Conservation (phyloP, 1,284 basidiomycete genomes). For the Tilletia setariae region DNA sequence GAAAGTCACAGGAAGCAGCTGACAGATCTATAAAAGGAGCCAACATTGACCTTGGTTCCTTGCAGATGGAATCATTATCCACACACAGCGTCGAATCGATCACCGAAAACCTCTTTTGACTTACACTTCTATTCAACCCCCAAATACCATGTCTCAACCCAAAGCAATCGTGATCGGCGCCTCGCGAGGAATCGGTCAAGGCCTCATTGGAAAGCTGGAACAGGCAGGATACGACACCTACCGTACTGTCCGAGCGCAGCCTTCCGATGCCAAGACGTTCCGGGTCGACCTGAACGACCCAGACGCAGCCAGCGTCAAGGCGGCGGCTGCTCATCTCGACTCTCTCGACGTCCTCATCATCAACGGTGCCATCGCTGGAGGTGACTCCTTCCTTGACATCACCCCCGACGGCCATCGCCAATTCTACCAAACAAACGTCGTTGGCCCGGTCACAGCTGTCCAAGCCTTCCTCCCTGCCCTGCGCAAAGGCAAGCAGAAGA, state of each 20-base stretch:
- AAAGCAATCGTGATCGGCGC: constrained; percentile 6
- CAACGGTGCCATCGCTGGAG: constrained; percentile 16
- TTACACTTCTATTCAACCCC: too few relatives aligned
- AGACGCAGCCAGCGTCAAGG: constrained; percentile 11
- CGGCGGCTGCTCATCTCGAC: constrained; percentile 14
- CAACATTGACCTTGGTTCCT: too few relatives aligned
- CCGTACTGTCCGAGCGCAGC: constrained; percentile 15
- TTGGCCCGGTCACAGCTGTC: constrained; percentile 19
- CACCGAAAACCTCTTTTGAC: too few relatives aligned
- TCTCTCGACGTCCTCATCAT: constrained; percentile 21
- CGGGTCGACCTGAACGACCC: constrained; percentile 15
- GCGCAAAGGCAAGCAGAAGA: constrained; percentile 16
- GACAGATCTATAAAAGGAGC: neutral
- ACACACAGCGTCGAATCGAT: too few relatives aligned
- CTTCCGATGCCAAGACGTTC: constrained; percentile 12
- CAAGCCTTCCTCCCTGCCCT: constrained; percentile 23
- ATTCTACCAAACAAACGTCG: constrained; percentile 19
- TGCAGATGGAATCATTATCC: too few relatives aligned
- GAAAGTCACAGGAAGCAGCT: neutral
- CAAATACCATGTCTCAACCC: constrained; percentile 11
- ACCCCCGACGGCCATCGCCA: neutral
- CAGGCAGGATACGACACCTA: constrained; percentile 1
- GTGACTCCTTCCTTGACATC: constrained; percentile 4
- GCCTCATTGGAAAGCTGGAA: constrained; percentile 13
- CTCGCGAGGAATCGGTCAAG: constrained; percentile 20